These are phyloP conservation scores for Vaccinium macrocarpon DNA, from an alignment of 148 eudicot species.

Conservation along the genomic window DNA sequence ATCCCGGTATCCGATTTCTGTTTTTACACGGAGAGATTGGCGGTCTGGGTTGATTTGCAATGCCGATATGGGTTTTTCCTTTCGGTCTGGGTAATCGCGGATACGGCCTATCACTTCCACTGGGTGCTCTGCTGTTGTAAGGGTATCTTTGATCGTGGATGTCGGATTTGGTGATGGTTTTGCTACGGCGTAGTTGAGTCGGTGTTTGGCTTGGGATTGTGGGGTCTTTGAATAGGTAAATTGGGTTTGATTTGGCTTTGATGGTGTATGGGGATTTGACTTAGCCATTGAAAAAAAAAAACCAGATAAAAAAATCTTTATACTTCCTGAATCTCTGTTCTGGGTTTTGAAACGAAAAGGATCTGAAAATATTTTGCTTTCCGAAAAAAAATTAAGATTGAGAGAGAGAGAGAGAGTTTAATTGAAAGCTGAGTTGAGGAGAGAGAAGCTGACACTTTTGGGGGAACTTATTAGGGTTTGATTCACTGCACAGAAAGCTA, in stretches of 20 bases:
- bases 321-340: not conserved
- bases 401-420: not conserved
- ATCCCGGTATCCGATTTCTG: conserved; percentile 83
- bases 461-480: not conserved
- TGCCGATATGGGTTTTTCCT: conserved; percentile 37
- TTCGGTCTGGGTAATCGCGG: conserved; percentile 55
- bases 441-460: conserved; percentile 10
- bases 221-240: conserved; percentile 53
- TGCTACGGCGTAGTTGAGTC: conserved; percentile 41
- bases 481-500: not conserved
- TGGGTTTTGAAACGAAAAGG: not conserved
- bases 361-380: not conserved
- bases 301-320: not conserved
- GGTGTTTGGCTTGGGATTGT: conserved; percentile 61
- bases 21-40: conserved; percentile 52
- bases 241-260: conserved; percentile 51
- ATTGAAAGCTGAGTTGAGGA: not conserved
- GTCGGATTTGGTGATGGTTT: conserved; percentile 60
- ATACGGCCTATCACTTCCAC: conserved; percentile 88
- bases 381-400: not conserved
- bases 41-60: conserved; percentile 44
- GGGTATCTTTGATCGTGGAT: conserved; percentile 29
- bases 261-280: conserved; percentile 36
- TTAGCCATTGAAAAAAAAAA: conserved; percentile 23
- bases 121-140: conserved; percentile 60